Evolutionary conservation across 352 stramenopile species (phyloP), one percentile per base, ranked within the genome.

Genomic region (Phytophthora pisi): DNA sequence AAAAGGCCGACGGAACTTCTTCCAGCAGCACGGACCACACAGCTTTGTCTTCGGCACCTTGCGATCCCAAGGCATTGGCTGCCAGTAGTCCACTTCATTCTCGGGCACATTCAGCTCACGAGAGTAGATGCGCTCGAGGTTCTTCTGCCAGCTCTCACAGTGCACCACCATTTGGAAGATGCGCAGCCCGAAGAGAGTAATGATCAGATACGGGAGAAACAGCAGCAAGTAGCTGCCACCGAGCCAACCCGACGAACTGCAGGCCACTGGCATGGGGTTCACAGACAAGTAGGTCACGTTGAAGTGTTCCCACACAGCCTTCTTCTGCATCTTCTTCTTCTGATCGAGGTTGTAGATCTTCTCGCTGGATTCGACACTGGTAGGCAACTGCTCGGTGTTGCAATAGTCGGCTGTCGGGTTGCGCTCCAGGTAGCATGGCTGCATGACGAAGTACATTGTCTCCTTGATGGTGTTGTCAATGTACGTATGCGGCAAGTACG

Each of bases 61-160:
- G 15, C 82, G 80, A 51, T 91, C 82, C 82, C 82, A 91, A 5
- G 80, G 82, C 60, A 79, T 78, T 0, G 82, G 80, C 59, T 91
- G 82, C 82, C 82, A 91, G 55, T 89, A 89, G 61, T 91, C 82
- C 49, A 91, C 82, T 34, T 91, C 82, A 49, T 84, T 79, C 47
- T 91, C 82, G 0, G 82, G 82, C 0, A 89, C 64, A 2, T 68
- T 71, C 15, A 85, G 72, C 38, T 91, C 82, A 15, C 74, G 67
- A 9, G 71, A 72, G 64, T 91, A 91, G 30, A 79, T 82, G 36
- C 82, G 78, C 57, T 91, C 80, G 34, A 91, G 68, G 34, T 89
- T 91, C 1, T 72, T 64, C 10, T 81, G 74, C 67, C 84, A 91
- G 36, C 73, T 86, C 58, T 91, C 82, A 55, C 82, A 84, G 18